These are phyloP conservation scores for Aspergillus brunneoviolaceus DNA, from an alignment of 2,329 filamentous ascomycete species.

Conservation along the genomic window DNA sequence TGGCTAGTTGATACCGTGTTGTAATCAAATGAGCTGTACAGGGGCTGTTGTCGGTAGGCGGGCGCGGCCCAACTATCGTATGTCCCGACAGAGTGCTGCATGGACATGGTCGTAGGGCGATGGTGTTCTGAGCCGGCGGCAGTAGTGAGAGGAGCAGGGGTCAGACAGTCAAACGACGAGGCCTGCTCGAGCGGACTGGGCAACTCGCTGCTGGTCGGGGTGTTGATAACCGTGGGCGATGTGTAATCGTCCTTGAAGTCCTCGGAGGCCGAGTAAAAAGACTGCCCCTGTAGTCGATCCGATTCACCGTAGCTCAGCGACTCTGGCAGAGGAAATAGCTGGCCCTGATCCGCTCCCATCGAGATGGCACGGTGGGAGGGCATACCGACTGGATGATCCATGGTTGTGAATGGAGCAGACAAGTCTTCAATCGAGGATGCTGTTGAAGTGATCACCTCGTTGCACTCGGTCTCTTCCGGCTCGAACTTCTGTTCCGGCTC, in stretches of 20 bases:
- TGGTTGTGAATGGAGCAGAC: conserved; percentile 25
- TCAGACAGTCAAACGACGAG: conserved; percentile 33
- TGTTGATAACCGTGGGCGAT: conserved; percentile 29
- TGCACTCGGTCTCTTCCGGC: conserved; percentile 29
- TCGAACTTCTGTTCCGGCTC: conserved; percentile 22
- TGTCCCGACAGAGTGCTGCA: conserved; percentile 21
- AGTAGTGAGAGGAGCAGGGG: conserved; percentile 24
- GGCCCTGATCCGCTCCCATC: conserved; percentile 17
- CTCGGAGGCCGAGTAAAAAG: conserved; percentile 27
- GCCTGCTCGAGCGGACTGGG: conserved; percentile 33
- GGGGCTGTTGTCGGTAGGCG: conserved; percentile 30
- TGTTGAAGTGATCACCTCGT: conserved; percentile 28
- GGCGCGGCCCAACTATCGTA: conserved; percentile 33
- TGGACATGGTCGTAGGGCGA: conserved; percentile 21
- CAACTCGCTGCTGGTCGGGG: conserved; percentile 27
- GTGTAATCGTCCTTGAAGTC: conserved; percentile 32
- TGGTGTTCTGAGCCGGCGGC: conserved; percentile 25
- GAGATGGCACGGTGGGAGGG: conserved; percentile 22
- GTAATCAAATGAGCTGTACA: conserved; percentile 37
- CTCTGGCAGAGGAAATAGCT: conserved; percentile 32
- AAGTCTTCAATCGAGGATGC: conserved; percentile 27
- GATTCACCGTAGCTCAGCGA: conserved; percentile 29
- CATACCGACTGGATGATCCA: conserved; percentile 26
- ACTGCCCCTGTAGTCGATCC: conserved; percentile 25
- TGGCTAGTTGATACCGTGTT: conserved; percentile 20